Conservation (phyloP, 768 basidiomycete species). For the Boletus vermiculosoides region DNA sequence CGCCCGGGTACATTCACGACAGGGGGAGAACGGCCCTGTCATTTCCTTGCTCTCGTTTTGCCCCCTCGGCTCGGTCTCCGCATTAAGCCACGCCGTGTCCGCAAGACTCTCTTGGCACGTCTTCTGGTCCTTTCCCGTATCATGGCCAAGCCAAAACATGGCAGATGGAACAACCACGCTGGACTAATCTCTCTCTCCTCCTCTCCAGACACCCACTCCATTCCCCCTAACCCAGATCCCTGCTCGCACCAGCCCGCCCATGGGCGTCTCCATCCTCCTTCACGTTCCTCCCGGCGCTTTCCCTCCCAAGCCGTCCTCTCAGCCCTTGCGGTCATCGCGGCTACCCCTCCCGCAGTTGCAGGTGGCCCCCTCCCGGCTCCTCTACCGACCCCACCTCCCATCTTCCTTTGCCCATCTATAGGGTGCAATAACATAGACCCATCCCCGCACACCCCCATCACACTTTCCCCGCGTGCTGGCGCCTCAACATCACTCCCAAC, state of each 20-base stretch:
- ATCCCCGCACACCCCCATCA: neutral
- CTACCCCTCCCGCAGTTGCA: slow-evolving; percentile 44
- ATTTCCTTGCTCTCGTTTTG: neutral
- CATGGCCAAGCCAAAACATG: slow-evolving; percentile 56
- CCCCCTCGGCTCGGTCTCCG: slow-evolving; percentile 11
- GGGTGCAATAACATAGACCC: slow-evolving; percentile 16
- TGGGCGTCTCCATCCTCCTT: neutral
- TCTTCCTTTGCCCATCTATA: slow-evolving; percentile 60
- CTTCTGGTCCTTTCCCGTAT: slow-evolving; percentile 36
- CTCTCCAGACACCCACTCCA: slow-evolving; percentile 2
- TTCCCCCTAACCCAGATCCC: slow-evolving; percentile 13
- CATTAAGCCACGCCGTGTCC: slow-evolving; percentile 33
- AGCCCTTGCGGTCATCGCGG: slow-evolving; percentile 54
- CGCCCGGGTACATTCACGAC: neutral
- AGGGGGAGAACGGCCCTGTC: neutral
- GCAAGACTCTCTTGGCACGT: slow-evolving; percentile 38
- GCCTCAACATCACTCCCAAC: slow-evolving; percentile 10
- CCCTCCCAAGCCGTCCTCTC: slow-evolving; percentile 56
- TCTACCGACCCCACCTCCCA: slow-evolving; percentile 41
- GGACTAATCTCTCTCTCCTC: slow-evolving; percentile 3
- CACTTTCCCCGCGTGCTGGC: neutral
- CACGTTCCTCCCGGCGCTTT: slow-evolving; percentile 18
- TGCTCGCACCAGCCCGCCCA: neutral
- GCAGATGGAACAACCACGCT: slow-evolving; percentile 29
- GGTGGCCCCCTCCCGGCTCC: slow-evolving; percentile 41